Base-by-base conservation (phyloP, 805 yeast genomes). In the Spathaspora gorwiae region DNA sequence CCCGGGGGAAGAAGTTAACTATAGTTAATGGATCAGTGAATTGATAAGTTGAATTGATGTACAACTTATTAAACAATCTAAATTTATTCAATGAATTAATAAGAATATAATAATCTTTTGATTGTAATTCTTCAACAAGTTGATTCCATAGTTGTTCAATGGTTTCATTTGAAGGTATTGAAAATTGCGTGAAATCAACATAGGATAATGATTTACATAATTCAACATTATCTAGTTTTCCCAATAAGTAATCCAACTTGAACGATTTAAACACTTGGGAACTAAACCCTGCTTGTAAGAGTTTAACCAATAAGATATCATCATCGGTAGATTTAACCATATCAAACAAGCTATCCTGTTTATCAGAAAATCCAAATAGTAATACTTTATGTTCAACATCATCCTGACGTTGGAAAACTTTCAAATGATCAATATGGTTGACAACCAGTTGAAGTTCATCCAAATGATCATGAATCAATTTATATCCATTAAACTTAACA, bases 401-500 rank as follows among this genome's bases (percentile, higher is more conserved):
- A 19, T 9, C 7, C 6, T 29, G 26, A 13, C 1, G 3, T 10
- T 34, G 7, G n/a, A n/a, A 32, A n/a, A 37, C 42, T n/a, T 24
- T 6, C 10, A 35, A 14, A 26, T 7, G 11, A 15, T 30, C 19
- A 15, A 26, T 27, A 13, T 33, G 43, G 3, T 26, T 13, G 9
- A 30, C 26, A 12, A 7, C 30, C 7, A 35, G 36, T 29, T 40
- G 35, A n/a, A 45, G 40, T 24, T 43, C 35, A 1, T 11, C 14
- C 6, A 53, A 14, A 38, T 64, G 57, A 0, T 51, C 54, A 14
- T 47, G 47, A 13, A 68, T 42, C 26, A 68, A 43, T 1, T 44
- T 37, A 30, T 50, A 53, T 0, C 72, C 73, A 47, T 70, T 69
- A 54, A 78, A 75, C 30, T 61, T 62, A 14, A 65, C 65, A 15